Evolutionary conservation across 805 yeast species (phyloP), one percentile per base, ranked within the genome.

Genomic region (Saccharomycopsis babjevae): DNA sequence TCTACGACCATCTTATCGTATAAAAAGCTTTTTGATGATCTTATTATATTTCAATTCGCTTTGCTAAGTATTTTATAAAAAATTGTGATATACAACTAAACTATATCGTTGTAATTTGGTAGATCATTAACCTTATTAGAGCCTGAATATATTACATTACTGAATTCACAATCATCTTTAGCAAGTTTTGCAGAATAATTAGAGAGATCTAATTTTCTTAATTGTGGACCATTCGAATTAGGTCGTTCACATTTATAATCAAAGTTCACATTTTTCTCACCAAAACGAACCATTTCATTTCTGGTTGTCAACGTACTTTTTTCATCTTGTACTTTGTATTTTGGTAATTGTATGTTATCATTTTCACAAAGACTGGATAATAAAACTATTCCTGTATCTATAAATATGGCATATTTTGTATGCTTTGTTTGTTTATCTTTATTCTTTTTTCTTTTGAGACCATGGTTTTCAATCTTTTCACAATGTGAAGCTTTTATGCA

Each of bases 391-490:
- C 94, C 94, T 0, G 93, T 86, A 68, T 88, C 94, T 46, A 88
- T 86, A 54, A 88, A 82, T 22, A 88, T 92, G 66, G 88, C 96
- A 67, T 84, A 88, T 69, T 88, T 92, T 67, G 86, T 90, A 73
- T 83, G 72, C 64, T 80, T 81, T 4, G 66, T 20, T 11, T n/a
- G 40, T 34, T 54, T 52, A n/a, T 54, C 40, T 7, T 46, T 46
- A 13, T 46, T 46, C n/a, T 46, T 46, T 22, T 46, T 46, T 16
- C 28, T 39, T 30, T 18, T 25, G 42, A 32, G 46, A 20, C 15
- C 11, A 15, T 15, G 25, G n/a, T 36, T 42, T 22, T 43, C 42
- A 18, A 50, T 20, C 18, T 25, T n/a, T 8, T 56, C 39, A 22
- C 32, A 64, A 1, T 74, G 70, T 43, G 72, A 73, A 3, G 72